A percentile compares a stretch with the other conserved stretches of the same genome.
Conservation (phyloP, 2,329 filamentous ascomycete species). For the Bisporella sp. region DNA sequence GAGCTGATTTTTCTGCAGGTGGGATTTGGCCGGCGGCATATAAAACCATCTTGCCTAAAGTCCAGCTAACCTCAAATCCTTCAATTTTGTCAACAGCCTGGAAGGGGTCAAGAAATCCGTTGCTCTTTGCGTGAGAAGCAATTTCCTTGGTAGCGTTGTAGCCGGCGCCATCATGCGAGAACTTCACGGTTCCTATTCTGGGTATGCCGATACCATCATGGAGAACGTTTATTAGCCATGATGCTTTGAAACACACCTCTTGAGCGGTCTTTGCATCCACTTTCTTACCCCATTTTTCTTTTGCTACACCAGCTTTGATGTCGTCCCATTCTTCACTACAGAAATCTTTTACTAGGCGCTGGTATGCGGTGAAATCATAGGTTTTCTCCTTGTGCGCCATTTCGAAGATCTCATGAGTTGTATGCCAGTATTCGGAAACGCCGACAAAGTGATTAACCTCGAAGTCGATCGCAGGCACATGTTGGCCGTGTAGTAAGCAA, state of each 20-base stretch:
- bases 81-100: slow-evolving; percentile 90
- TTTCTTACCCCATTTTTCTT: slow-evolving; percentile 69
- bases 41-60: slow-evolving; percentile 89
- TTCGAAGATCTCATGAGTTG: slow-evolving; percentile 88
- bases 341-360: slow-evolving; percentile 75
- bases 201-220: slow-evolving; percentile 95
- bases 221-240: slow-evolving; percentile 94
- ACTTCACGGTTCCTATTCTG: slow-evolving; percentile 68
- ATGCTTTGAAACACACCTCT: slow-evolving; percentile 95
- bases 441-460: slow-evolving; percentile 96
- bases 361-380: slow-evolving; percentile 88
- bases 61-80: slow-evolving; percentile 93
- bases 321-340: slow-evolving; percentile 76
- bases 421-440: slow-evolving; percentile 98
- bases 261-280: slow-evolving; percentile 66
- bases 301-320: slow-evolving; percentile 60
- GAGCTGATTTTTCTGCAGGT: slow-evolving; percentile 46
- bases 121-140: slow-evolving; percentile 60
- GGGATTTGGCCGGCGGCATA: slow-evolving; percentile 88
- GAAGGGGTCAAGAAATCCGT: slow-evolving; percentile 78
- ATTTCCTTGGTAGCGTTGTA: slow-evolving; percentile 69
- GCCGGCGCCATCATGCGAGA: slow-evolving; percentile 31
- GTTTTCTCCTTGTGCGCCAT: slow-evolving; percentile 67
- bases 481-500: slow-evolving; percentile 83
- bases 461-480: slow-evolving; percentile 94